Conservation (phyloP, 176 grass and related monocot species). For the Luzula sylvatica region DNA sequence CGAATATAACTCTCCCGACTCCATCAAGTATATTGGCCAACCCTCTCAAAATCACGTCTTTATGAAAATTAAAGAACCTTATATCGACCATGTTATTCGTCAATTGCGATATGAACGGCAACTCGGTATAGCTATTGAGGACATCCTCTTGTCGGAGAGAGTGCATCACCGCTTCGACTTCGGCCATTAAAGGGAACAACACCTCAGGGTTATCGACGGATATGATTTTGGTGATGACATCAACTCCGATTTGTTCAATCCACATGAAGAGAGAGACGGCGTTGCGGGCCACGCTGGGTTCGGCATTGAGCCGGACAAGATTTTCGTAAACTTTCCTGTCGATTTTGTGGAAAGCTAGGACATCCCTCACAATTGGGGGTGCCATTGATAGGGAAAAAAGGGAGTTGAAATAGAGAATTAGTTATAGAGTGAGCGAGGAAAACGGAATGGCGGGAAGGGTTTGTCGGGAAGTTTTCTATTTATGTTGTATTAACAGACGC, state of each 20-base stretch:
- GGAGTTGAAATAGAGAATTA: background rate
- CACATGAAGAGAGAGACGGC: slow-evolving; percentile 38
- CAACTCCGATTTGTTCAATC: slow-evolving; percentile 24
- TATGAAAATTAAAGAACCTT: slow-evolving; percentile 37
- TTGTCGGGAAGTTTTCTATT: too few species aligned
- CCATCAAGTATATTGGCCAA: slow-evolving; percentile 25
- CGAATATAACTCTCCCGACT: slow-evolving; percentile 34
- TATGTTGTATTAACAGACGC: too few species aligned
- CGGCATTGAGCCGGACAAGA: slow-evolving; percentile 1
- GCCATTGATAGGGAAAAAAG: slow-evolving; percentile 10
- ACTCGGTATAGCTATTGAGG: background rate
- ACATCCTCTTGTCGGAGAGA: slow-evolving; percentile 22
- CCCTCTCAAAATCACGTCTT: slow-evolving; percentile 21
- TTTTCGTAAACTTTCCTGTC: slow-evolving; percentile 31
- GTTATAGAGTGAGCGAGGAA: too few species aligned
- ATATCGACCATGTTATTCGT: slow-evolving; percentile 14
- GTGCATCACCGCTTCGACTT: slow-evolving; percentile 30
- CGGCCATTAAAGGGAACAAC: slow-evolving; percentile 1
- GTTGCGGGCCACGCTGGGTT: slow-evolving; percentile 28
- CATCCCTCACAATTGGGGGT: slow-evolving; percentile 24
- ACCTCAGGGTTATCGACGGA: background rate
- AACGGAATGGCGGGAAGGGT: too few species aligned
- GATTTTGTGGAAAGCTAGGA: slow-evolving; percentile 25
- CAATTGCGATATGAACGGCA: slow-evolving; percentile 30
- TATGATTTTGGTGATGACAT: background rate